These are phyloP conservation scores for Ceratocystis huliohia DNA, from an alignment of 2,329 filamentous ascomycete species.

Conservation along the genomic window DNA sequence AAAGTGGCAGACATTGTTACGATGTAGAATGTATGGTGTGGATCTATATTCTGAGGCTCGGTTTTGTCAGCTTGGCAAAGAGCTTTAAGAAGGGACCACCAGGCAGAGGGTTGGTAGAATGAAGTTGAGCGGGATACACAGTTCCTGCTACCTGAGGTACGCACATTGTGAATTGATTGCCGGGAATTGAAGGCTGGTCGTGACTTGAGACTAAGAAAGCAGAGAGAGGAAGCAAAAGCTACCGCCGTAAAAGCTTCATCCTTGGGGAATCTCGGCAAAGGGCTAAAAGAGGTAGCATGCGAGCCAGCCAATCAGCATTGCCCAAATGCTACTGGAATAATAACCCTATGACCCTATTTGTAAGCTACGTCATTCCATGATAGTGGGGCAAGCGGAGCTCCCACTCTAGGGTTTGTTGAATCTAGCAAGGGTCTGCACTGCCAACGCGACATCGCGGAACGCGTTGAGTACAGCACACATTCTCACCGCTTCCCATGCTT, in stretches of 20 bases:
- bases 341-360: neutral
- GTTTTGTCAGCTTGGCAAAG: constrained; percentile 4
- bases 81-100: neutral
- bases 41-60: neutral
- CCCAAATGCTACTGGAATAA: neutral
- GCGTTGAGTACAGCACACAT: neutral
- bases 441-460: neutral
- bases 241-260: neutral
- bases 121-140: neutral
- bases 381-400: neutral
- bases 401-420: neutral
- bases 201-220: neutral
- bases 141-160: neutral
- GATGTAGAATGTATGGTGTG: neutral
- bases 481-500: neutral
- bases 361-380: constrained; percentile 3
- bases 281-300: neutral
- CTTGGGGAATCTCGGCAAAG: neutral
- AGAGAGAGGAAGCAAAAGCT: neutral
- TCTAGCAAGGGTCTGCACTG: neutral
- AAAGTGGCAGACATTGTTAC: constrained; percentile 60
- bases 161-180: neutral
- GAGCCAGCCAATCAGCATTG: neutral
- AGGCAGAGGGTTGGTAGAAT: no score
- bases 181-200: neutral